phyloP scores from a whole-genome alignment of 495 filamentous ascomycete species.

The Thermothielavioides terrestris region DNA sequence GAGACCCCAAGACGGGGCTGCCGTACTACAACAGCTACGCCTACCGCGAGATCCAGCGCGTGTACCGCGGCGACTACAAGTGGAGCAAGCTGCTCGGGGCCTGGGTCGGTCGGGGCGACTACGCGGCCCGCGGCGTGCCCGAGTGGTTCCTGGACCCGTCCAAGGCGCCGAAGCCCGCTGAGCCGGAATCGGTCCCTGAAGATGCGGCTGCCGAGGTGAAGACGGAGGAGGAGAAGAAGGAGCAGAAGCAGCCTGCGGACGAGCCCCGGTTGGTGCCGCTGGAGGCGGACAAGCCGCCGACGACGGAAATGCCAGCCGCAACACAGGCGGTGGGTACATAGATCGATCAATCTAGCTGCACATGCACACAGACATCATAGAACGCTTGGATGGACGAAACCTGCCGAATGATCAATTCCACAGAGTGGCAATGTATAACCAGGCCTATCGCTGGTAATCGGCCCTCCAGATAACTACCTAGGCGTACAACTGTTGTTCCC shows the following conservation, averaged over 20 bases:
- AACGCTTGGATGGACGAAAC: neutral
- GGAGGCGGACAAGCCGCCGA: neutral
- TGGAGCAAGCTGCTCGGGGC: constrained; percentile 71
- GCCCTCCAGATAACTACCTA: too few species aligned
- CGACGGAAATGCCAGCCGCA: neutral
- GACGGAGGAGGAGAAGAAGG: neutral
- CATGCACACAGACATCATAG: neutral
- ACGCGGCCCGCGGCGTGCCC: constrained; percentile 60
- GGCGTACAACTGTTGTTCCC: neutral
- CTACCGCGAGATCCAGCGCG: constrained; percentile 60
- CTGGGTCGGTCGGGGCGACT: constrained; percentile 56
- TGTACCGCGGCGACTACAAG: constrained; percentile 56
- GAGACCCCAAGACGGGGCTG: constrained; percentile 67
- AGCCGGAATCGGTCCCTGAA: neutral
- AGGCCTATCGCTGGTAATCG: too few species aligned
- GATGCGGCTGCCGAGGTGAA: constrained; percentile 4
- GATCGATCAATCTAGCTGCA: neutral
- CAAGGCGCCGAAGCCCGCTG: constrained; percentile 10
- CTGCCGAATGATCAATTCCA: too few species aligned
- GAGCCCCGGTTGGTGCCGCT: neutral
- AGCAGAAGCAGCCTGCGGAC: neutral
- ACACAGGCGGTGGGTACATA: neutral
- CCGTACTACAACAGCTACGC: constrained; percentile 67
- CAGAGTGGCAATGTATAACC: too few species aligned
- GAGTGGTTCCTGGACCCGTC: constrained; percentile 51